Evolutionary conservation across 1,284 basidiomycete species (phyloP), one percentile per base, ranked within the genome.

Genomic region (Porodaedalea pini): DNA sequence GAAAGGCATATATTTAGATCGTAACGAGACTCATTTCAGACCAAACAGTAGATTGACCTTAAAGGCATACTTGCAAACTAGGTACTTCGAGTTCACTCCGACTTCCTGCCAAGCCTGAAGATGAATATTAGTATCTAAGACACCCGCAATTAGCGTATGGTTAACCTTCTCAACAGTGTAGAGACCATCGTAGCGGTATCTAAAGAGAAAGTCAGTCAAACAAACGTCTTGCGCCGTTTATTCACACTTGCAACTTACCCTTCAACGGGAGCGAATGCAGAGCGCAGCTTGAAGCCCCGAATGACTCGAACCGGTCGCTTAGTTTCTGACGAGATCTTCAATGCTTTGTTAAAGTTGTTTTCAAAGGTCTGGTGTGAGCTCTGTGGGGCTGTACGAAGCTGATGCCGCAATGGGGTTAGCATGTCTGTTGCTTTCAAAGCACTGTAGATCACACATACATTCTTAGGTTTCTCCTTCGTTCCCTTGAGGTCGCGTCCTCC

Each of bases 311-410:
- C 77, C 10, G 90, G 90, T 57, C 86, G 89, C 60, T 79, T 79
- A 0, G 85, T 89, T 65, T 90, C 78, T 15, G 75, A 79, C 1
- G 89, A 92, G 54, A 70, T 73, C 87, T 81, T 72, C 29, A 94
- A 70, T 27, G 87, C 78, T 59, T 75, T 81, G 67, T 94, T 94
- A 64, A 83, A 82, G 19, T 66, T 67, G 58, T 86, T 80, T 2
- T 90, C 86, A 63, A 91, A 94, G 0, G 74, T 76, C 68, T 94
- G 92, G 67, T 94, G 83, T 39, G 74, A 83, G 64, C 83, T 87
- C 68, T 94, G 92, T 11, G 86, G 87, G 2, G 87, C 92, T 0
- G 92, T 93, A 6, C 92, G 85, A 50, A 94, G 79, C 85, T 94
- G 37, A 52, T 25, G 29, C 15, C n/a, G 40, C 21, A 37, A 36